Percentiles rank a stretch among this genome's conserved stretches.
Conservation (phyloP, 352 stramenopile species). For the Phytophthora fragariaefolia region DNA sequence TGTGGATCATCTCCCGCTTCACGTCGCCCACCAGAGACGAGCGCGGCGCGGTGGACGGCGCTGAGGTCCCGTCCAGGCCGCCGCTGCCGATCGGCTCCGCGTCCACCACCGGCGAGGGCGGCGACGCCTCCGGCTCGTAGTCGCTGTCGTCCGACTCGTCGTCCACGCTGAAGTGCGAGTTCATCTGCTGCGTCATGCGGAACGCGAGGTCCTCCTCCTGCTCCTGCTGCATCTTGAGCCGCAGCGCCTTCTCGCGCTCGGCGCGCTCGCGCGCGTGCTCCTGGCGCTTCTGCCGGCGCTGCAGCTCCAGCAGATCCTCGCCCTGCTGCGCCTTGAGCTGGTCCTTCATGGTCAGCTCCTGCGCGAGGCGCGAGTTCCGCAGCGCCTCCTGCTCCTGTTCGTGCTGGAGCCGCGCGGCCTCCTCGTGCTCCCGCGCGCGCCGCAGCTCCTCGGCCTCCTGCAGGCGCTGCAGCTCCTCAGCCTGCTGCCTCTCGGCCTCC, state of each 20-base stretch:
- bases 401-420: constrained; percentile 29
- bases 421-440: constrained; percentile 33
- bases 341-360: constrained; percentile 43
- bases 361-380: constrained; percentile 34
- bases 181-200: constrained; percentile 46
- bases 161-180: constrained; percentile 45
- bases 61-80: constrained; percentile 12
- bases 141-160: constrained; percentile 42
- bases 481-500: constrained; percentile 28
- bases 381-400: constrained; percentile 39
- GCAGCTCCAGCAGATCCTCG: constrained; percentile 60
- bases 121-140: constrained; percentile 36
- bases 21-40: constrained; percentile 72
- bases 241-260: constrained; percentile 51
- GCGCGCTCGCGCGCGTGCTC: constrained; percentile 65
- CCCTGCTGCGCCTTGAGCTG: constrained; percentile 36
- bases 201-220: constrained; percentile 53
- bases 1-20: constrained; percentile 73
- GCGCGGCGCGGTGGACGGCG: constrained; percentile 33
- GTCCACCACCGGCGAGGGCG: constrained; percentile 20
- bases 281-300: constrained; percentile 77
- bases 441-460: constrained; percentile 31
- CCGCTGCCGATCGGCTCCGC: constrained; percentile 21
- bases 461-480: constrained; percentile 31
- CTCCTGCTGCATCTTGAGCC: constrained; percentile 35